Base-by-base conservation (phyloP, 257 asterid species). In the Fraxinus cuspidata region DNA sequence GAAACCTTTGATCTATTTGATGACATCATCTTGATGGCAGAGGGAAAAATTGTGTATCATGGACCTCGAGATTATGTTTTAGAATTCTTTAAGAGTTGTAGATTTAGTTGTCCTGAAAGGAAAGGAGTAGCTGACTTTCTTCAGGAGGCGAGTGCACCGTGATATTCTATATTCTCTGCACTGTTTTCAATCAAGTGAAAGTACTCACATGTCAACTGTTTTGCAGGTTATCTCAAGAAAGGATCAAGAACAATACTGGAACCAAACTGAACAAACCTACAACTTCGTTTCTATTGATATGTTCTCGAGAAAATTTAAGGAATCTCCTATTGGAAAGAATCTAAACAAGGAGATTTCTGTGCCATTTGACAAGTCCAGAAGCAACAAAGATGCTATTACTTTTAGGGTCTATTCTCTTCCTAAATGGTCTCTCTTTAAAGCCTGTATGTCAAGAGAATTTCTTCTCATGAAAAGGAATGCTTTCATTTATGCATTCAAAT, bases 401-500 rank as follows among this genome's bases (percentile, higher is more conserved):
- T 79, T 80, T 49, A 64, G 32, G n/a, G 29, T 12, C 4, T 85
- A 83, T 74, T 85, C 91, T 28, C 81, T 83, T 73, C 75, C 87
- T 44, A 85, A 75, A 70, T 85, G 87, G 89, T 64, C 70, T 34
- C 89, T 87, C 65, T 83, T 87, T 42, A 81, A 78, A 68, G 87
- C 87, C 35, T 87, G 91, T 68, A 66, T 87, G 78, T 82, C 88
- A 18, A 81, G 90, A 80, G 90, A 87, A 79, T 73, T 78, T 58
- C 89, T 87, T 77, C 91, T 87, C 74, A 77, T 83, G 89, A 85
- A 81, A 76, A 82, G 89, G 47, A 87, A 85, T 72, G 69, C 88
- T 18, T 85, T 85, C 56, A 40, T 85, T 23, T 83, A 85, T 47
- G 80, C 85, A 35, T 87, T 87, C 80, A 87, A 87, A 77, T 67